Conservation (phyloP, 1,284 basidiomycete genomes). For the Moesziomyces parantarcticus region DNA sequence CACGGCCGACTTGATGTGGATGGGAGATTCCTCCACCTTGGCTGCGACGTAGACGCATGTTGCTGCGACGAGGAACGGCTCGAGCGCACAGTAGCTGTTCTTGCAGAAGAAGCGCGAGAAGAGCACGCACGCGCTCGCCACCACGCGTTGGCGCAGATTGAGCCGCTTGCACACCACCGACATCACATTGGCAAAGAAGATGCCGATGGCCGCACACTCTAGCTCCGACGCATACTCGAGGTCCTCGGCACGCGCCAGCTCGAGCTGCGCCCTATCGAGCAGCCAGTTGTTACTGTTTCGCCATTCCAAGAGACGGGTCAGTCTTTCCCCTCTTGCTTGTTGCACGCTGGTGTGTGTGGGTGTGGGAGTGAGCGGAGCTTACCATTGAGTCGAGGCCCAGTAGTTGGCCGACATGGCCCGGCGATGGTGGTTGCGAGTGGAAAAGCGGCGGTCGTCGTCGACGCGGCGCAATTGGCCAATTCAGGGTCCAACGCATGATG, state of each 20-base stretch:
- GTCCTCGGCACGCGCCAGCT: constrained; percentile 58
- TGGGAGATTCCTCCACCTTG: constrained; percentile 94
- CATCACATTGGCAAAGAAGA: constrained; percentile 72
- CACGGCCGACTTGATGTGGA: constrained; percentile 93
- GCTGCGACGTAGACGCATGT: constrained; percentile 95
- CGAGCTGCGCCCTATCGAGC: constrained; percentile 54
- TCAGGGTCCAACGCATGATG: constrained; percentile 29
- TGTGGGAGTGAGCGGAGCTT: too few relatives aligned
- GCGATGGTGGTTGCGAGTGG: too few relatives aligned
- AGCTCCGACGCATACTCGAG: constrained; percentile 46
- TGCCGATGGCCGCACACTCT: constrained; percentile 57
- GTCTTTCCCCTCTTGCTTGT: too few relatives aligned
- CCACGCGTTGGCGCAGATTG: constrained; percentile 83
- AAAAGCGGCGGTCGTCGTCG: too few relatives aligned
- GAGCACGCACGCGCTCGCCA: constrained; percentile 91
- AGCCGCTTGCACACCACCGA: constrained; percentile 87
- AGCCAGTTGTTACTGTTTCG: constrained; percentile 66
- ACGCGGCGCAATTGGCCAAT: constrained; percentile 1
- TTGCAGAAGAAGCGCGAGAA: constrained; percentile 86
- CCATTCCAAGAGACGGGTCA: too few relatives aligned
- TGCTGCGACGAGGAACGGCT: constrained; percentile 89
- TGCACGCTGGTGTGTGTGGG: too few relatives aligned
- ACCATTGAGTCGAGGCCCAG: constrained; percentile 63
- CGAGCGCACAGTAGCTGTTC: constrained; percentile 83
- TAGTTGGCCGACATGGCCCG: constrained; percentile 60